phyloP scores from a whole-genome alignment of 2,329 filamentous ascomycete genomes.

The Clonostachys chloroleuca region DNA sequence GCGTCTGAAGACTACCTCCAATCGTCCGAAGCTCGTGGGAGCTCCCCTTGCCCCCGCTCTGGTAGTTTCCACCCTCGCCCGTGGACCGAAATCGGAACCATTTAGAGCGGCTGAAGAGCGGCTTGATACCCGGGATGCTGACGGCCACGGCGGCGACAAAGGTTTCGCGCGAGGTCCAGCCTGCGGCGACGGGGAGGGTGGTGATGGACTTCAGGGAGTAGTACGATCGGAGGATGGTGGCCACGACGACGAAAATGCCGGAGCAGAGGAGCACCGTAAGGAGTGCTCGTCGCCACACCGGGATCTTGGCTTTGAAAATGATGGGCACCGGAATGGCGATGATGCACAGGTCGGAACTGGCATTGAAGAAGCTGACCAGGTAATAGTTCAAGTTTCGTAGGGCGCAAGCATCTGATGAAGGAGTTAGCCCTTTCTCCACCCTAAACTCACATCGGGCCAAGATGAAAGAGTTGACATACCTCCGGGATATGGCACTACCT shows the following conservation, averaged over 20 bases:
- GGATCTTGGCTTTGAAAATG: slow-evolving; percentile 30
- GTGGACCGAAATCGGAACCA: slow-evolving; percentile 18
- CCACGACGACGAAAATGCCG: slow-evolving; percentile 35
- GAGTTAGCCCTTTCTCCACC: not conserved
- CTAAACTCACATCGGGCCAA: not conserved
- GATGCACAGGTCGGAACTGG: slow-evolving; percentile 30
- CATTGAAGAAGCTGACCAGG: too few relatives aligned
- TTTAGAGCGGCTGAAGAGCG: slow-evolving; percentile 23
- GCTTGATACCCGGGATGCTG: slow-evolving; percentile 33
- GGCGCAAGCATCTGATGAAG: not conserved
- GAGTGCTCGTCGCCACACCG: slow-evolving; percentile 26
- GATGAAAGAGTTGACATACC: slow-evolving; percentile 11
- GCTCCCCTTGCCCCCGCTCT: slow-evolving; percentile 14
- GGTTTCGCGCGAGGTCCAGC: slow-evolving; percentile 37
- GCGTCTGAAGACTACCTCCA: slow-evolving; percentile 4
- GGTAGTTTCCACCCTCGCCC: slow-evolving; percentile 17
- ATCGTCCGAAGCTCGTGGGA: slow-evolving; percentile 16
- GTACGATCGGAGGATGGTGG: slow-evolving; percentile 33
- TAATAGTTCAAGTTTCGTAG: slow-evolving; percentile 10
- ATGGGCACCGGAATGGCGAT: slow-evolving; percentile 33
- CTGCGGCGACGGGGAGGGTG: slow-evolving; percentile 29
- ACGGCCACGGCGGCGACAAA: slow-evolving; percentile 37
- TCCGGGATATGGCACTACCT: slow-evolving; percentile 32
- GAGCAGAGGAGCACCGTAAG: slow-evolving; percentile 32
- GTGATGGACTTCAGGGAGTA: slow-evolving; percentile 26